Conservation (phyloP, 2,329 filamentous ascomycete species). For the Fusarium oligoseptatum region DNA sequence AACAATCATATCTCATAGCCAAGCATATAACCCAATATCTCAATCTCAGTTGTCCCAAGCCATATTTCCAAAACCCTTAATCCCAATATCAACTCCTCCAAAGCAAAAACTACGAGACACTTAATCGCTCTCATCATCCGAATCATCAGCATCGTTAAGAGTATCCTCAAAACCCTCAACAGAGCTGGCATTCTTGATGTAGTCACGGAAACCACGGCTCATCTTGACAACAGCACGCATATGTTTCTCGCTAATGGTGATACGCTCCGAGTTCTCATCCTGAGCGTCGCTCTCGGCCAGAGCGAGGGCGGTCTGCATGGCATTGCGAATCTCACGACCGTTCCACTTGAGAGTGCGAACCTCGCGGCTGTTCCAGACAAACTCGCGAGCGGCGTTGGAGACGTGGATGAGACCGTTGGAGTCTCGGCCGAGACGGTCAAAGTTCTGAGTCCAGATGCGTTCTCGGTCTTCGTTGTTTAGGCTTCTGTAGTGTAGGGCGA, state of each 20-base stretch:
- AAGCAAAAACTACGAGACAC: neutral
- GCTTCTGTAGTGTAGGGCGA: constrained; percentile 61
- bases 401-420: constrained; percentile 54
- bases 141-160: constrained; percentile 22
- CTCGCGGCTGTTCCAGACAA: constrained; percentile 53
- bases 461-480: constrained; percentile 58
- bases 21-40: neutral
- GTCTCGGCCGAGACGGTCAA: constrained; percentile 60
- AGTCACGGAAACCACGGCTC: constrained; percentile 52
- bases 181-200: constrained; percentile 43
- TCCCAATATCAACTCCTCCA: neutral
- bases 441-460: constrained; percentile 61
- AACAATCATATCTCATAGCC: neutral
- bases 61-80: neutral
- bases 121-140: constrained; percentile 30
- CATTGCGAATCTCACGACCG: constrained; percentile 58
- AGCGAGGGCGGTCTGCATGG: constrained; percentile 60
- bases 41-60: neutral
- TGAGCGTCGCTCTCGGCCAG: constrained; percentile 58
- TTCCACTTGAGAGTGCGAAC: constrained; percentile 58
- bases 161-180: constrained; percentile 41
- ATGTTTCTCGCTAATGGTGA: constrained; percentile 51
- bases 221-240: constrained; percentile 53
- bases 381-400: constrained; percentile 55
- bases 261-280: constrained; percentile 50